A percentile compares a stretch with the other conserved stretches of the same genome.
Evolutionary conservation across 179 eudicot genomes (phyloP).

Genomic region (Pouteria campechiana): DNA sequence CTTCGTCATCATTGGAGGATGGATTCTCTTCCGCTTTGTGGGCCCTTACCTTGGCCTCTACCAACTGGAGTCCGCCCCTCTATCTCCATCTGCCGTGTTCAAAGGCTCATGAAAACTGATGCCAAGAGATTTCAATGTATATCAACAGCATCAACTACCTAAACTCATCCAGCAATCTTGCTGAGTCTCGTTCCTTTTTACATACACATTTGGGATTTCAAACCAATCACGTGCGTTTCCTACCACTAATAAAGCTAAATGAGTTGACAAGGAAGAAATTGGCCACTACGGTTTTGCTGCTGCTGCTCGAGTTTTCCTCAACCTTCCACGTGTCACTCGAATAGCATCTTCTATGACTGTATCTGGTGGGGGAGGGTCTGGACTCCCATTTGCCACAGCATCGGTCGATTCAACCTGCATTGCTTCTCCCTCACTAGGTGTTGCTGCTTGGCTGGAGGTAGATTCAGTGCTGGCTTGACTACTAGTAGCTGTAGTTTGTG

Average conservation of each 20-base stretch:
- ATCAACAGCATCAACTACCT: too few species aligned
- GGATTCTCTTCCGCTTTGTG: constrained; percentile 76
- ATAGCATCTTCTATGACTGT: constrained; percentile 42
- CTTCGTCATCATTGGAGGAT: constrained; percentile 59
- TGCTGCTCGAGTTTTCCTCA: constrained; percentile 34
- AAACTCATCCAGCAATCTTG: too few species aligned
- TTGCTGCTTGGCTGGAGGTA: constrained; percentile 16
- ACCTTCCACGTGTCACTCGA: constrained; percentile 51
- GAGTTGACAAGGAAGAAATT: too few species aligned
- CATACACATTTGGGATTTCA: too few species aligned
- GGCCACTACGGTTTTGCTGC: too few species aligned
- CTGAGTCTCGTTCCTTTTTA: too few species aligned
- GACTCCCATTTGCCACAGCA: constrained; percentile 14
- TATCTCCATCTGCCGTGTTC: constrained; percentile 28
- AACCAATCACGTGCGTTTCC: too few species aligned
- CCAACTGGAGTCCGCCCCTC: constrained; percentile 67
- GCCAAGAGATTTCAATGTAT: too few species aligned
- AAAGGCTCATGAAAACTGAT: constrained; percentile 4
- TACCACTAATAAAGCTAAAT: too few species aligned
- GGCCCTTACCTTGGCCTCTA: constrained; percentile 71
- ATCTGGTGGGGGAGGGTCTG: constrained; percentile 30
- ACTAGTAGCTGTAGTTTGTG: too few species aligned
- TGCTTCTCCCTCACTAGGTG: constrained; percentile 12
- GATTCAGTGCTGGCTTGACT: too few species aligned
- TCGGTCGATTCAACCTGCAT: constrained; percentile 24